Evolutionary conservation across 2,329 filamentous ascomycete species (phyloP).

Genomic region (Penicillium sp.): DNA sequence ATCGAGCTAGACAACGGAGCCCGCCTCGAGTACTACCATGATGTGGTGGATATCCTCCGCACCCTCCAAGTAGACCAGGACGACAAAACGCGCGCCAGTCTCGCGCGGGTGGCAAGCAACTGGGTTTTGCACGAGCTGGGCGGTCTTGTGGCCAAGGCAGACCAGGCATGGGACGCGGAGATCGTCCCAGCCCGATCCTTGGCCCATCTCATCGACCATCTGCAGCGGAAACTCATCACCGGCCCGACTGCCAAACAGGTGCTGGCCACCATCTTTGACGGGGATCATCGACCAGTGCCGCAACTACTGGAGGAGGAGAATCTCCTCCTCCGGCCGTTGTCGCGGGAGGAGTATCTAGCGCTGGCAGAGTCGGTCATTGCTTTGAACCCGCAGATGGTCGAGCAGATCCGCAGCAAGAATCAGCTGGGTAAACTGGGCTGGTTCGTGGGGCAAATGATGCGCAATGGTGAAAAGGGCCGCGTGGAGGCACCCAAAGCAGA

Average conservation of each 20-base stretch:
- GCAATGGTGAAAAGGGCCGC: constrained; percentile 58
- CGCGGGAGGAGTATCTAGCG: constrained; percentile 55
- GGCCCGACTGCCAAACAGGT: constrained; percentile 61
- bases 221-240: constrained; percentile 49
- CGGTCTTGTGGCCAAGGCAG: constrained; percentile 58
- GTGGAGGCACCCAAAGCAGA: constrained; percentile 62
- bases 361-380: constrained; percentile 56
- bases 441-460: constrained; percentile 69
- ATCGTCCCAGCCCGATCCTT: constrained; percentile 45
- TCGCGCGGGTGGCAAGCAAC: constrained; percentile 57
- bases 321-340: constrained; percentile 56
- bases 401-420: constrained; percentile 58
- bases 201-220: constrained; percentile 47
- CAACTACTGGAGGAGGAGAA: constrained; percentile 59
- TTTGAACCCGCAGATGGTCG: constrained; percentile 58
- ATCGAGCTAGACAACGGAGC: constrained; percentile 74
- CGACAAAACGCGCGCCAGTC: constrained; percentile 30
- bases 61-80: constrained; percentile 28
- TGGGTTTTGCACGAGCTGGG: constrained; percentile 77
- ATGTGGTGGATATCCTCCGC: constrained; percentile 43
- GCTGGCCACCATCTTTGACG: constrained; percentile 56
- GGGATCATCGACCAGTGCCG: constrained; percentile 49
- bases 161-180: constrained; percentile 43
- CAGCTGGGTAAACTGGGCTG: constrained; percentile 66
- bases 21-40: constrained; percentile 73